phyloP scores from a whole-genome alignment of 148 eudicot genomes.

The Rhododendron simsii region DNA sequence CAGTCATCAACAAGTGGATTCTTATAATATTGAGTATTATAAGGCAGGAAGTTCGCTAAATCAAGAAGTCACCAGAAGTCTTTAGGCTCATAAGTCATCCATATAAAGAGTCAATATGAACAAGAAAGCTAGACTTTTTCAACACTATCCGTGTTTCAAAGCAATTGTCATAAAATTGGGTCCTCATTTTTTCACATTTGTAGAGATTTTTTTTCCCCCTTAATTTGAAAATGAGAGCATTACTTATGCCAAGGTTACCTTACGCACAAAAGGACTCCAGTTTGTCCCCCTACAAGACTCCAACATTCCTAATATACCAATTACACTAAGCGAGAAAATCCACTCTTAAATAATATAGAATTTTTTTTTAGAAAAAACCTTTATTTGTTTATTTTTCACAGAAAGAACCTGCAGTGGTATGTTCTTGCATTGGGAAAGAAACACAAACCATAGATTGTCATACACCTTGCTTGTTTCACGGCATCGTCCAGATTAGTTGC shows the following conservation, averaged over 20 bases:
- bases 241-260: neutral
- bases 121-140: neutral
- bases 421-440: neutral
- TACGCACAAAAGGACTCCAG: neutral
- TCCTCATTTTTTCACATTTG: neutral
- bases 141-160: neutral
- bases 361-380: neutral
- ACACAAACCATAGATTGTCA: no score
- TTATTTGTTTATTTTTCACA: neutral
- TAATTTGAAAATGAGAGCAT: neutral
- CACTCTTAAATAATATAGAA: no score
- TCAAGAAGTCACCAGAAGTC: neutral
- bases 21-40: neutral
- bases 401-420: neutral
- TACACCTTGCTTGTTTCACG: no score
- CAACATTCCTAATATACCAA: neutral
- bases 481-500: no score
- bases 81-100: neutral
- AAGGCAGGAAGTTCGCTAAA: neutral
- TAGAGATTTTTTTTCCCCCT: neutral
- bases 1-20: neutral
- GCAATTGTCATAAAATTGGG: neutral
- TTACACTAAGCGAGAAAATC: neutral
- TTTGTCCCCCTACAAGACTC: neutral
- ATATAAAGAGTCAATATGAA: neutral